These are phyloP conservation scores for Cutaneotrichosporon dermatis DNA, from an alignment of 1,284 basidiomycete genomes.

Conservation along the genomic window DNA sequence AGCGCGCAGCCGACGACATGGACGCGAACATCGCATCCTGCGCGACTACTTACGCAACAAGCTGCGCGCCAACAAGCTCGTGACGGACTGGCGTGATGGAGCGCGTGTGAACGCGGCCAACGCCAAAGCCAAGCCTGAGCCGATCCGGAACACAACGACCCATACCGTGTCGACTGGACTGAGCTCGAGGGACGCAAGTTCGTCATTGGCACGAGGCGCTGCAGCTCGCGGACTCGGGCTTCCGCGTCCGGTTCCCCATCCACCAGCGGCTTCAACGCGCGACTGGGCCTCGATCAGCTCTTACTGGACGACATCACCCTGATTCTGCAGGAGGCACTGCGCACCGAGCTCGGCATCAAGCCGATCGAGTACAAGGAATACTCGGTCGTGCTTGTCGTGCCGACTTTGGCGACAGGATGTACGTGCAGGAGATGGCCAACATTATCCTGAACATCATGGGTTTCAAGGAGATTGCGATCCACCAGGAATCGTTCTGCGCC, in stretches of 20 bases:
- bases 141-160: slow-evolving; percentile 78
- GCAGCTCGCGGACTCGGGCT: slow-evolving; percentile 63
- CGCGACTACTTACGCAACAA: slow-evolving; percentile 69
- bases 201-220: slow-evolving; percentile 59
- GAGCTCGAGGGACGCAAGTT: slow-evolving; percentile 41
- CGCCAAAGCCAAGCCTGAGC: slow-evolving; percentile 58
- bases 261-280: slow-evolving; percentile 69
- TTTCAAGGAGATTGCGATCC: slow-evolving; percentile 83
- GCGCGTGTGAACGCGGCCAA: slow-evolving; percentile 64
- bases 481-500: slow-evolving; percentile 91
- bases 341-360: slow-evolving; percentile 61
- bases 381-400: slow-evolving; percentile 83
- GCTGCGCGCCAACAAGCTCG: slow-evolving; percentile 83
- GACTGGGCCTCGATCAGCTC: slow-evolving; percentile 68
- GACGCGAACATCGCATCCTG: slow-evolving; percentile 69
- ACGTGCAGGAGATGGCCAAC: slow-evolving; percentile 73
- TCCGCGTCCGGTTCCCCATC: slow-evolving; percentile 71
- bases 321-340: slow-evolving; percentile 61
- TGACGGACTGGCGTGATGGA: slow-evolving; percentile 68
- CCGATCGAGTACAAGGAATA: slow-evolving; percentile 65
- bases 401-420: slow-evolving; percentile 80
- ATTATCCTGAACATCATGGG: slow-evolving; percentile 76
- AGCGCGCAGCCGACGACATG: slow-evolving; percentile 47
- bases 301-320: slow-evolving; percentile 72
- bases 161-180: slow-evolving; percentile 76